Conservation (phyloP, 2,329 filamentous ascomycete genomes). For the Dissoconium aciculare region DNA sequence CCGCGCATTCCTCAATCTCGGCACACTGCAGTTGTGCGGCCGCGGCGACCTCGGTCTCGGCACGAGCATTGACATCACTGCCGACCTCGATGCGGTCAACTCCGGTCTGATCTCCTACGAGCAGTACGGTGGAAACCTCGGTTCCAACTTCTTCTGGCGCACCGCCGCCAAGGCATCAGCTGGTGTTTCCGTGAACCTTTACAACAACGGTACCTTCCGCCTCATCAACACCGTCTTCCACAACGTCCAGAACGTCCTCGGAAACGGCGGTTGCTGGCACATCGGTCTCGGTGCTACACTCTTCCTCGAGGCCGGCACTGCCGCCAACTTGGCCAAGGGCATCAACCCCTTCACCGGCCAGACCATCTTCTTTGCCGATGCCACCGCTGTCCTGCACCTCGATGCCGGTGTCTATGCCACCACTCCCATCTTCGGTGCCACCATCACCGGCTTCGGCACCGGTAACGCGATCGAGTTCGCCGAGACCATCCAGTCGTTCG, state of each 20-base stretch:
- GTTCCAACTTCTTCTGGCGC: constrained; percentile 3
- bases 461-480: constrained; percentile 8
- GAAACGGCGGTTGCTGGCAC: constrained; percentile 6
- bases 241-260: constrained; percentile 6
- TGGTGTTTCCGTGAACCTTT: constrained; percentile 2
- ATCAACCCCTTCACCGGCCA: constrained; percentile 6
- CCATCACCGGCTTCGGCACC: constrained; percentile 3
- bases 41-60: constrained; percentile 6
- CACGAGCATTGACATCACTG: constrained; percentile 3
- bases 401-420: constrained; percentile 4
- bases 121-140: constrained; percentile 4
- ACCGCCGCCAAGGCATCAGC: constrained; percentile 2
- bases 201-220: constrained; percentile 9
- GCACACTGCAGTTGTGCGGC: constrained; percentile 7
- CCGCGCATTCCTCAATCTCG: constrained; percentile 3
- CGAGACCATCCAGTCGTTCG: constrained; percentile 4
- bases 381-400: constrained; percentile 8
- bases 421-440: constrained; percentile 6
- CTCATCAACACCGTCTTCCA: constrained; percentile 7
- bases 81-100: constrained; percentile 2
- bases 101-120: constrained; percentile 8
- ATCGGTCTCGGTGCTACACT: constrained; percentile 5
- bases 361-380: constrained; percentile 5
- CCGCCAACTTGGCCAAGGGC: too few species aligned
- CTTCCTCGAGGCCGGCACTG: constrained; percentile 6